These are phyloP conservation scores for Xylariales sp. DNA, from an alignment of 2,329 filamentous ascomycete genomes.

Conservation along the genomic window DNA sequence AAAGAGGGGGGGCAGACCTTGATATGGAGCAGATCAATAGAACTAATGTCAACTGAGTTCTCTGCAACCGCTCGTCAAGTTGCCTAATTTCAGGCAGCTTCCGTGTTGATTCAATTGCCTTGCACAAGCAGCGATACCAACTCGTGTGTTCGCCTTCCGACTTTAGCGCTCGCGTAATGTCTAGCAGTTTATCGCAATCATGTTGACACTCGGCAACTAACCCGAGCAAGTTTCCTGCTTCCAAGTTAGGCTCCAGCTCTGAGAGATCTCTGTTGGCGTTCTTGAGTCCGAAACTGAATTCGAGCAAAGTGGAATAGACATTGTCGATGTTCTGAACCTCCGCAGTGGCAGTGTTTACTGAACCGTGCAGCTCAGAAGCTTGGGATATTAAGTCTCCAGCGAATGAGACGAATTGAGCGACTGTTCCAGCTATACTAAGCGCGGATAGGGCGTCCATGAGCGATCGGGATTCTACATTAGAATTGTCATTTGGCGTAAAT, in stretches of 20 bases:
- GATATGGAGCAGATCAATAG: slow-evolving; percentile 28
- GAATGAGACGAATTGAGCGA: slow-evolving; percentile 29
- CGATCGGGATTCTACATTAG: slow-evolving; percentile 18
- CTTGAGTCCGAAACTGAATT: slow-evolving; percentile 22
- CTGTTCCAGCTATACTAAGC: slow-evolving; percentile 28
- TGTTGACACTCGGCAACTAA: slow-evolving; percentile 24
- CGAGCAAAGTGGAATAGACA: slow-evolving; percentile 24
- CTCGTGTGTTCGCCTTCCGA: slow-evolving; percentile 18
- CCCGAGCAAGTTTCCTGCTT: slow-evolving; percentile 20
- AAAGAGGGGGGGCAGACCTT: slow-evolving; percentile 15
- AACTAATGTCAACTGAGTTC: slow-evolving; percentile 29
- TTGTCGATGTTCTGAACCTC: slow-evolving; percentile 26
- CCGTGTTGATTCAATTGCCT: slow-evolving; percentile 27
- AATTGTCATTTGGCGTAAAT: not conserved
- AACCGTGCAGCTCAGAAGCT: slow-evolving; percentile 26
- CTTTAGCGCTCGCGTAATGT: slow-evolving; percentile 24
- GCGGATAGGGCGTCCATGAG: slow-evolving; percentile 32
- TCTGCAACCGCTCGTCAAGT: slow-evolving; percentile 30
- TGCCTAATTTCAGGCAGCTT: slow-evolving; percentile 21
- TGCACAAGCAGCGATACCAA: slow-evolving; percentile 23
- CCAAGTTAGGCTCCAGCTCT: slow-evolving; percentile 7
- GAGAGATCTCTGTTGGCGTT: slow-evolving; percentile 24
- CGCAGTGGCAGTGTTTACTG: slow-evolving; percentile 12
- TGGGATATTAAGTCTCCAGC: slow-evolving; percentile 18
- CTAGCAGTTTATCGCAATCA: slow-evolving; percentile 25